Conservation (phyloP, 768 basidiomycete genomes). For the Russula olivacea region DNA sequence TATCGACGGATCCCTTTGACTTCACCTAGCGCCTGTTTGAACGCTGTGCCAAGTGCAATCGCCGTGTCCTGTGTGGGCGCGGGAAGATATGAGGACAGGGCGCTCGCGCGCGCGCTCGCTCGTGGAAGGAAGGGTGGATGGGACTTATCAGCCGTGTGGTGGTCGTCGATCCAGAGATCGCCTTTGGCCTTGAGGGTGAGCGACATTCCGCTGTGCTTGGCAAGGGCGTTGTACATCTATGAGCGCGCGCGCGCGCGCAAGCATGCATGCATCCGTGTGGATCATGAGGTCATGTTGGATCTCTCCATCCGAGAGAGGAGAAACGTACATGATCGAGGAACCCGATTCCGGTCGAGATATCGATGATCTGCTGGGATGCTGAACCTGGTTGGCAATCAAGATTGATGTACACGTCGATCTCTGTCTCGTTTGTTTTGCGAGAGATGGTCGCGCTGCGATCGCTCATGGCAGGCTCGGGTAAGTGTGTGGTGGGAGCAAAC, state of each 20-base stretch:
- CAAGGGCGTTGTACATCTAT: conserved; percentile 96
- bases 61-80: conserved; percentile 72
- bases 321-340: conserved; percentile 89
- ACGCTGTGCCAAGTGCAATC: conserved; percentile 81
- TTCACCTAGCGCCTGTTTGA: conserved; percentile 93
- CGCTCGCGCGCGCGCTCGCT: neutral
- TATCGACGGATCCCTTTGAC: conserved; percentile 91
- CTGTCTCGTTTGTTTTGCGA: conserved; percentile 87
- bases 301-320: no score
- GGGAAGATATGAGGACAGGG: conserved; percentile 1
- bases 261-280: no score
- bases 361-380: conserved; percentile 61
- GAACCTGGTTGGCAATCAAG: conserved; percentile 74
- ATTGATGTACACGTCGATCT: conserved; percentile 74
- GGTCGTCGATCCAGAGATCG: conserved; percentile 97
- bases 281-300: neutral
- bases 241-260: no score
- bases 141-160: conserved; percentile 97
- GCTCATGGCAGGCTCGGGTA: conserved; percentile 30
- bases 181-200: conserved; percentile 87
- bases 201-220: conserved; percentile 95
- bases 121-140: no score
- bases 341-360: conserved; percentile 92
- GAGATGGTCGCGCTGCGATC: conserved; percentile 62
- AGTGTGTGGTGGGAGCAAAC: neutral